Percentiles rank a stretch among this genome's conserved stretches.
Conservation (phyloP, 2,329 filamentous ascomycete genomes). For the Nigrograna mackinnonii region DNA sequence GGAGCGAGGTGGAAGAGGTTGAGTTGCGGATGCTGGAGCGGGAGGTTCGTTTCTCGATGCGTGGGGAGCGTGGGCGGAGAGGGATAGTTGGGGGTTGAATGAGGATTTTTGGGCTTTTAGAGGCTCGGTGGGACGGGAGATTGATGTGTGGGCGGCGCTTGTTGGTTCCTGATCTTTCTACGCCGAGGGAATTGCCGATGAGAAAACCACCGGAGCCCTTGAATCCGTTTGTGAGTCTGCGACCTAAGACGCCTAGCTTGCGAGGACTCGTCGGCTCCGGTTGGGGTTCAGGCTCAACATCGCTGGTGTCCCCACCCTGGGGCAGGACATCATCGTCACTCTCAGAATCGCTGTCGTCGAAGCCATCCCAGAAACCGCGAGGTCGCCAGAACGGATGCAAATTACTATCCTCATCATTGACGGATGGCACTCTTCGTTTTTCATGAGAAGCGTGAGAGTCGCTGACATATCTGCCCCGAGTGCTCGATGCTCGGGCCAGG, state of each 20-base stretch:
- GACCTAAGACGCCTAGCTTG: conserved; percentile 24
- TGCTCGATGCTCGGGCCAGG: conserved; percentile 33
- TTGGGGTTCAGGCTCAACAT: conserved; percentile 32
- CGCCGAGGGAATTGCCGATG: conserved; percentile 60
- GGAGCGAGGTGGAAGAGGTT: conserved; percentile 7
- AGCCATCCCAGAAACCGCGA: conserved; percentile 66
- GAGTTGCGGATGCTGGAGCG: conserved; percentile 19
- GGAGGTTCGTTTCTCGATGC: conserved; percentile 28
- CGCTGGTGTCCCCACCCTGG: conserved; percentile 50
- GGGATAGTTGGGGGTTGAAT: conserved; percentile 28
- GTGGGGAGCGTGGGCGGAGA: conserved; percentile 14
- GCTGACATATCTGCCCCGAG: conserved; percentile 22
- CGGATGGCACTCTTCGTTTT: conserved; percentile 28
- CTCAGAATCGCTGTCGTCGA: conserved; percentile 43
- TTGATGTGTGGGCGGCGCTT: conserved; percentile 30
- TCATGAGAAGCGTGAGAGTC: conserved; percentile 21
- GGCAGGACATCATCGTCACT: conserved; percentile 44
- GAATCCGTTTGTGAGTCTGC: conserved; percentile 41
- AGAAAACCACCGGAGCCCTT: conserved; percentile 49
- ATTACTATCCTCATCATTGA: conserved; percentile 46
- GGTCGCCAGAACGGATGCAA: conserved; percentile 67
- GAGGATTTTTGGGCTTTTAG: conserved; percentile 24
- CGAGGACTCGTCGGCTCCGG: conserved; percentile 10
- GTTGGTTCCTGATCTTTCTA: conserved; percentile 50
- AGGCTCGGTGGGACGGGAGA: conserved; percentile 20